Conservation (phyloP, 1,139 yeast genomes). For the Suhomyces kunorum region DNA sequence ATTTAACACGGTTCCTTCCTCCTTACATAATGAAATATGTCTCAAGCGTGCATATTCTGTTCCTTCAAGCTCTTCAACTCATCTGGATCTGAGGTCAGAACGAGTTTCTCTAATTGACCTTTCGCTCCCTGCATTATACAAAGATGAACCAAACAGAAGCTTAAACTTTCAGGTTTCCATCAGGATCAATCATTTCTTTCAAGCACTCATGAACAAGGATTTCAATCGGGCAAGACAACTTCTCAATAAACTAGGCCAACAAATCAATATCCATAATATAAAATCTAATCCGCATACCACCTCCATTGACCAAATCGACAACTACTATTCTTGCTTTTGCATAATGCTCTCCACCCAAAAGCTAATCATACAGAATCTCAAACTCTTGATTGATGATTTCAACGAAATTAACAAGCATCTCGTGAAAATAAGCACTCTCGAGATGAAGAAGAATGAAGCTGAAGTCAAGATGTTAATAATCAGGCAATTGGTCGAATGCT, state of each 20-base stretch:
- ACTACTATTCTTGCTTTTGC: slow-evolving; percentile 20
- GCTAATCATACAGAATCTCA: slow-evolving; percentile 17
- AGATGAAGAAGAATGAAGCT: background rate
- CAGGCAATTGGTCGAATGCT: slow-evolving; percentile 7
- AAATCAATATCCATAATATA: slow-evolving; percentile 7
- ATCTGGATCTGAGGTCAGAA: background rate
- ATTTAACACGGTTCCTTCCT: too few relatives aligned
- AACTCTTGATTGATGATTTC: slow-evolving; percentile 17
- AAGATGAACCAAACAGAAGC: background rate
- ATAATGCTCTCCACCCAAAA: slow-evolving; percentile 12
- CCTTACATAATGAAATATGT: too few relatives aligned
- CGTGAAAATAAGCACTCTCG: background rate
- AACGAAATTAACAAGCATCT: background rate
- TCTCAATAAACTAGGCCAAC: slow-evolving; percentile 8
- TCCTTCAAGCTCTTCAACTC: too few relatives aligned
- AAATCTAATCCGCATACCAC: background rate
- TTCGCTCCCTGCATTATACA: background rate
- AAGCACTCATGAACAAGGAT: slow-evolving; percentile 14
- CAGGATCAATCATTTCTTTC: slow-evolving; percentile 15
- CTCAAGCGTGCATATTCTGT: too few relatives aligned
- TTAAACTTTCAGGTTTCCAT: slow-evolving; percentile 4
- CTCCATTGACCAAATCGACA: slow-evolving; percentile 11
- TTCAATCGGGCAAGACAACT: slow-evolving; percentile 13
- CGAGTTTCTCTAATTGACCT: background rate
- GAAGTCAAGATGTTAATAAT: slow-evolving; percentile 8